Evolutionary conservation across 352 stramenopile genomes (phyloP).

Genomic region (Globisporangium lucens): DNA sequence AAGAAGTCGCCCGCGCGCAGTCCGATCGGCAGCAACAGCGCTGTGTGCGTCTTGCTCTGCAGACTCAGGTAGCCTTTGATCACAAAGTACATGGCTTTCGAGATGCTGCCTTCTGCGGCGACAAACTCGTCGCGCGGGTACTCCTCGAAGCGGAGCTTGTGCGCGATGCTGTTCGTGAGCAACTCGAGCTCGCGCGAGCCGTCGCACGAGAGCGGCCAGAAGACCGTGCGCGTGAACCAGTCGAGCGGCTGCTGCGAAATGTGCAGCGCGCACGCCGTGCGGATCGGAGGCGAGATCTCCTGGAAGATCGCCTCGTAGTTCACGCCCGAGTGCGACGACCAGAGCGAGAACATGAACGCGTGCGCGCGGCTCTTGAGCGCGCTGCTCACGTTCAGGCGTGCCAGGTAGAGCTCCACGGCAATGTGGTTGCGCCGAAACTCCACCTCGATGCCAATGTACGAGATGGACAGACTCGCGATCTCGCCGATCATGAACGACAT

Average conservation of each 20-base stretch:
- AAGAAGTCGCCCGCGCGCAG: background rate
- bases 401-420: slow-evolving; percentile 41
- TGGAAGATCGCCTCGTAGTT: slow-evolving; percentile 49
- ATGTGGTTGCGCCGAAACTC: slow-evolving; percentile 61
- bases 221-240: slow-evolving; percentile 31
- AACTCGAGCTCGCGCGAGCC: slow-evolving; percentile 22
- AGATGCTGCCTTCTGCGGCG: slow-evolving; percentile 55
- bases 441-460: slow-evolving; percentile 53
- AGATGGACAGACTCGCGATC: slow-evolving; percentile 64
- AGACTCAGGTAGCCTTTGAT: slow-evolving; percentile 39
- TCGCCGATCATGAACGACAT: slow-evolving; percentile 73
- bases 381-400: slow-evolving; percentile 34
- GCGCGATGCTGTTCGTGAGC: slow-evolving; percentile 32
- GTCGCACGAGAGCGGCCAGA: slow-evolving; percentile 20
- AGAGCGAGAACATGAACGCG: slow-evolving; percentile 46
- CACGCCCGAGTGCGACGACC: slow-evolving; percentile 47
- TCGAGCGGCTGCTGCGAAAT: slow-evolving; percentile 38
- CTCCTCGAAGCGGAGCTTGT: slow-evolving; percentile 52
- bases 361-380: slow-evolving; percentile 39
- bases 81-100: slow-evolving; percentile 74
- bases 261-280: slow-evolving; percentile 26
- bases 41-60: slow-evolving; percentile 11
- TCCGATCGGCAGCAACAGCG: slow-evolving; percentile 2
- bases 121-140: slow-evolving; percentile 64
- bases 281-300: slow-evolving; percentile 39